phyloP scores from a whole-genome alignment of 148 eudicot genomes.

The Camellia lanceoleosa region DNA sequence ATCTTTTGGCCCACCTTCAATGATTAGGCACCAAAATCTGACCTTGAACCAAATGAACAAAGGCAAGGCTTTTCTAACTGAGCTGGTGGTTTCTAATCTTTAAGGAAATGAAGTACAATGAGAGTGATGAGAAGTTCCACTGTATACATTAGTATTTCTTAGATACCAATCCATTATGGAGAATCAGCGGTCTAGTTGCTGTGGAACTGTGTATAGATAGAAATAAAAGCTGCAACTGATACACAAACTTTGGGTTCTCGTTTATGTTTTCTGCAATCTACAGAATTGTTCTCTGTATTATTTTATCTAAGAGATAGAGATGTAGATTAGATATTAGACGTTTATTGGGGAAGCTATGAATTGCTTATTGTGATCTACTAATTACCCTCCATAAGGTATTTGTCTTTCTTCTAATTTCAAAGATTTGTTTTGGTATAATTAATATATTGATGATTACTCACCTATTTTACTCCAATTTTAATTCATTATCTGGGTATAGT shows the following conservation, averaged over 20 bases:
- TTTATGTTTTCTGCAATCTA: background rate
- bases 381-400: too few species aligned
- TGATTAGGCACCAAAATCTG: background rate
- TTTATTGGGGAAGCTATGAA: background rate
- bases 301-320: background rate
- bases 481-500: background rate
- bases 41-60: background rate
- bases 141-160: background rate
- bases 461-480: too few species aligned
- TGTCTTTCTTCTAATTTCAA: too few species aligned
- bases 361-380: too few species aligned
- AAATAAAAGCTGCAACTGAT: background rate
- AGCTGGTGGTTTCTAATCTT: background rate
- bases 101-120: background rate
- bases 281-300: background rate
- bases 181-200: background rate
- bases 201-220: background rate
- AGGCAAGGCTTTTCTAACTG: background rate
- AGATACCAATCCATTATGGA: background rate
- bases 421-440: too few species aligned
- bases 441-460: too few species aligned
- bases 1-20: slow-evolving; percentile 5
- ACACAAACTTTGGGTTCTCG: background rate
- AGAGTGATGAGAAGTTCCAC: background rate
- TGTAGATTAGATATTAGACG: background rate